Percentiles rank a stretch among this genome's conserved stretches.
Evolutionary conservation across 2,329 filamentous ascomycete species (phyloP).

Genomic region (Dactylella cylindrospora): DNA sequence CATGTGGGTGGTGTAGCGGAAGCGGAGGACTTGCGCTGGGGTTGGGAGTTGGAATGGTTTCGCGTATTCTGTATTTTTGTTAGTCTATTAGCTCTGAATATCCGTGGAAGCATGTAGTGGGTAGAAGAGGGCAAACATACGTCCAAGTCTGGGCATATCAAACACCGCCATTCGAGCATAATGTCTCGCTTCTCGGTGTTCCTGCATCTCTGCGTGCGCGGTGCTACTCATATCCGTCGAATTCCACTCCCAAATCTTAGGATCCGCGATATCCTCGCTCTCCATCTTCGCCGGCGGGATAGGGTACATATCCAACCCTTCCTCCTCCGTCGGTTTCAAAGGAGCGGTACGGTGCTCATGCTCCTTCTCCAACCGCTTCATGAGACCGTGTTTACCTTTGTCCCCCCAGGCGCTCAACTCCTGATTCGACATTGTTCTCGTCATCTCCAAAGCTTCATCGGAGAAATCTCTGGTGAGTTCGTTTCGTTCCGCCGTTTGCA

Average conservation of each 20-base stretch:
- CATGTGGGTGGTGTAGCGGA: slow-evolving; percentile 96
- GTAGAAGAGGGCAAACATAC: slow-evolving; percentile 60
- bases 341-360: slow-evolving; percentile 20
- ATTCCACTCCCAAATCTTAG: slow-evolving; percentile 60
- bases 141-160: slow-evolving; percentile 89
- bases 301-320: slow-evolving; percentile 54
- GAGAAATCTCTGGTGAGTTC: slow-evolving; percentile 34
- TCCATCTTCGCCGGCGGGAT: slow-evolving; percentile 53
- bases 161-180: slow-evolving; percentile 85
- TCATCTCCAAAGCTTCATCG: slow-evolving; percentile 32
- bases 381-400: slow-evolving; percentile 26
- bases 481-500: slow-evolving; percentile 20
- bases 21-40: slow-evolving; percentile 72
- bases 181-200: slow-evolving; percentile 83
- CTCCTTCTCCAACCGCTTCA: slow-evolving; percentile 23
- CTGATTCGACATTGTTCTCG: slow-evolving; percentile 22
- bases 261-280: slow-evolving; percentile 58
- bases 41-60: slow-evolving; percentile 76
- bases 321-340: slow-evolving; percentile 48
- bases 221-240: slow-evolving; percentile 81
- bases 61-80: slow-evolving; percentile 65
- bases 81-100: slow-evolving; percentile 42
- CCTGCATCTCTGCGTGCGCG: slow-evolving; percentile 82
- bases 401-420: slow-evolving; percentile 38
- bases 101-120: background rate